A percentile compares a stretch with the other conserved stretches of the same genome.
These are phyloP conservation scores for Bruguiera sexangula DNA, from an alignment of 345 rosid species.

Conservation along the genomic window DNA sequence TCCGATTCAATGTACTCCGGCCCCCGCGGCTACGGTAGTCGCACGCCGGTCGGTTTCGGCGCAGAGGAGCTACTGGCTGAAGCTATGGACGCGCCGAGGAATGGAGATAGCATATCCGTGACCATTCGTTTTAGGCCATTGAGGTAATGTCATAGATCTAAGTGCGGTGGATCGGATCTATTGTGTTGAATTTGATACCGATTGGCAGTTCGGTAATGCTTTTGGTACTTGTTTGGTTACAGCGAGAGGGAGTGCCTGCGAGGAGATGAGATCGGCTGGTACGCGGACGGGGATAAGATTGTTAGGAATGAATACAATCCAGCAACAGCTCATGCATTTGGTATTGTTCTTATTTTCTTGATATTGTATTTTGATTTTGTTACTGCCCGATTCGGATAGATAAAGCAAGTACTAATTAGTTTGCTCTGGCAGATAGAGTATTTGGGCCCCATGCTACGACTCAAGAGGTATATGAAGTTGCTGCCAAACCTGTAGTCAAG, in stretches of 20 bases:
- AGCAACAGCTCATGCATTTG: conserved; percentile 85
- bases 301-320: conserved; percentile 88
- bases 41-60: conserved; percentile 50
- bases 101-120: conserved; percentile 91
- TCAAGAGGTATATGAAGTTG: conserved; percentile 84
- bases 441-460: conserved; percentile 80
- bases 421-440: conserved; percentile 59
- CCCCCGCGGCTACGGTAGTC: conserved; percentile 29
- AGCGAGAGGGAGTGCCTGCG: conserved; percentile 91
- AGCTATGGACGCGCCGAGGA: conserved; percentile 51
- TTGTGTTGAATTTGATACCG: conserved; percentile 10
- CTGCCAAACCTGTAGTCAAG: conserved; percentile 93
- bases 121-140: conserved; percentile 95
- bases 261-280: conserved; percentile 98
- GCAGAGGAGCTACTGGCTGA: conserved; percentile 69
- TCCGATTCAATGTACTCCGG: conserved; percentile 53
- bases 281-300: conserved; percentile 88
- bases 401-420: not conserved
- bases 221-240: conserved; percentile 27
- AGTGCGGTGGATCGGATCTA: conserved; percentile 46
- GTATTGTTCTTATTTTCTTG: conserved; percentile 32
- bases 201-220: not conserved
- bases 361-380: not conserved
- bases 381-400: not conserved
- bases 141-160: conserved; percentile 78